phyloP scores from a whole-genome alignment of 768 basidiomycete species.

The Sporobolomyces phaffii region DNA sequence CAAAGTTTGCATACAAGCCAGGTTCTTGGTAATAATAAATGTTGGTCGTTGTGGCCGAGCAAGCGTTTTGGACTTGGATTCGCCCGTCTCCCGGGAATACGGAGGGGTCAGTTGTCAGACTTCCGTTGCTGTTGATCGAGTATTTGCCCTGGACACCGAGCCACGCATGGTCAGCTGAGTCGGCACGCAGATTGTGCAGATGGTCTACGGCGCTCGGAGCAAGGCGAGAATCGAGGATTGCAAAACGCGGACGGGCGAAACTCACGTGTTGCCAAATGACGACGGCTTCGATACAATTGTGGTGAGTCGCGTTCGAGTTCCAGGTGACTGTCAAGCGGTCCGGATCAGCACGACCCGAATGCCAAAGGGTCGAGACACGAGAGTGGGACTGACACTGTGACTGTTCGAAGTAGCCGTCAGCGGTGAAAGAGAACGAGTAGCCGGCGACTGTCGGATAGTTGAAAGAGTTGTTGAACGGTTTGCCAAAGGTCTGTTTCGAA shows the following conservation, averaged over 20 bases:
- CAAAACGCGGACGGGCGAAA: not conserved
- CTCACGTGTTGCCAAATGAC: conserved; percentile 70
- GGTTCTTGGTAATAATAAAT: conserved; percentile 72
- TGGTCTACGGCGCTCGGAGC: no score
- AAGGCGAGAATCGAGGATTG: not conserved
- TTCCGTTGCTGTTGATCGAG: conserved; percentile 63
- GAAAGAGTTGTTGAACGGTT: conserved; percentile 72
- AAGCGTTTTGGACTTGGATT: conserved; percentile 68
- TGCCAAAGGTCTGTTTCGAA: conserved; percentile 63
- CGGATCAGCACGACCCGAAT: no score
- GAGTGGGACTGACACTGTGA: conserved; percentile 82
- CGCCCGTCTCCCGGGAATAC: conserved; percentile 66
- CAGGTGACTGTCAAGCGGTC: conserved; percentile 22
- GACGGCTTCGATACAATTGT: conserved; percentile 60
- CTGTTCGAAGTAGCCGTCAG: conserved; percentile 72
- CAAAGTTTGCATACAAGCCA: conserved; percentile 63
- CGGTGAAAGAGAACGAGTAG: conserved; percentile 53
- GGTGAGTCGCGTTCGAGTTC: conserved; percentile 34
- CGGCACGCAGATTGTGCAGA: no score
- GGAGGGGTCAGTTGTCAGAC: conserved; percentile 61
- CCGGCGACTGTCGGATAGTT: conserved; percentile 75
- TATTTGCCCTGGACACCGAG: conserved; percentile 54
- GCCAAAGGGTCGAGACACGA: conserved; percentile 46
- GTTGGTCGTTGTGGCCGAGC: conserved; percentile 75
- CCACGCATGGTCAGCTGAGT: no score